Percentiles rank a stretch among this genome's conserved stretches.
phyloP scores from a whole-genome alignment of 1,139 yeast genomes.

The Candida sp. region DNA sequence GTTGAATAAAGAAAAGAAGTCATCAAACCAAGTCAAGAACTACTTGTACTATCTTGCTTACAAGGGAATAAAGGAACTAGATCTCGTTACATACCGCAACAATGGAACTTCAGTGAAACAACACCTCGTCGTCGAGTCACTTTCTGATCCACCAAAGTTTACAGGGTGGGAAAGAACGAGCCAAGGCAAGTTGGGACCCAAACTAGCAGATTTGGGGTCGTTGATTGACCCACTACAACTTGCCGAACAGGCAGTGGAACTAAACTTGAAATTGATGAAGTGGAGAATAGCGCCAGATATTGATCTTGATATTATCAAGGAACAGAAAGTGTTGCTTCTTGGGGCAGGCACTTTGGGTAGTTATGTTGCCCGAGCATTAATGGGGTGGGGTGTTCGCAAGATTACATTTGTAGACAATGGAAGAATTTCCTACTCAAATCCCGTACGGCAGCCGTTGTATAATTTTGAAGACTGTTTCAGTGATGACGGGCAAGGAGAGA shows the following conservation, averaged over 20 bases:
- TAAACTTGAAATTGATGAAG: constrained; percentile 90
- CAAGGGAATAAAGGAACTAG: constrained; percentile 39
- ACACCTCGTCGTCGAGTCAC: constrained; percentile 17
- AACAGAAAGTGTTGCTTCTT: constrained; percentile 70
- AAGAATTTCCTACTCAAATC: constrained; percentile 86
- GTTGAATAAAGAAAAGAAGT: constrained; percentile 39
- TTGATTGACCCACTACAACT: constrained; percentile 79
- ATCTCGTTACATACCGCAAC: constrained; percentile 36
- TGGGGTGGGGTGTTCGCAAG: constrained; percentile 93
- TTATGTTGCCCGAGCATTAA: constrained; percentile 79
- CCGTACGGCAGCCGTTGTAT: constrained; percentile 92
- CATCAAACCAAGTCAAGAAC: constrained; percentile 72
- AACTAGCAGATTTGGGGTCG: constrained; percentile 79
- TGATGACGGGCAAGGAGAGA: constrained; percentile 60
- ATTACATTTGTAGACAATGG: constrained; percentile 94
- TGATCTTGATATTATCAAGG: constrained; percentile 65
- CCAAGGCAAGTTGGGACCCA: constrained; percentile 78
- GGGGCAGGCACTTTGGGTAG: constrained; percentile 98
- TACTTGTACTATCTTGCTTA: constrained; percentile 58
- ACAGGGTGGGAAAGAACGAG: constrained; percentile 92
- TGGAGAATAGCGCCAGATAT: constrained; percentile 93
- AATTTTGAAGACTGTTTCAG: constrained; percentile 74
- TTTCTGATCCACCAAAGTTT: constrained; percentile 34
- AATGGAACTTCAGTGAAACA: constrained; percentile 31
- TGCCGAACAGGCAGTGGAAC: constrained; percentile 91